These are phyloP conservation scores for Pseudozyma sp. DNA, from an alignment of 1,284 basidiomycete species.

Conservation along the genomic window DNA sequence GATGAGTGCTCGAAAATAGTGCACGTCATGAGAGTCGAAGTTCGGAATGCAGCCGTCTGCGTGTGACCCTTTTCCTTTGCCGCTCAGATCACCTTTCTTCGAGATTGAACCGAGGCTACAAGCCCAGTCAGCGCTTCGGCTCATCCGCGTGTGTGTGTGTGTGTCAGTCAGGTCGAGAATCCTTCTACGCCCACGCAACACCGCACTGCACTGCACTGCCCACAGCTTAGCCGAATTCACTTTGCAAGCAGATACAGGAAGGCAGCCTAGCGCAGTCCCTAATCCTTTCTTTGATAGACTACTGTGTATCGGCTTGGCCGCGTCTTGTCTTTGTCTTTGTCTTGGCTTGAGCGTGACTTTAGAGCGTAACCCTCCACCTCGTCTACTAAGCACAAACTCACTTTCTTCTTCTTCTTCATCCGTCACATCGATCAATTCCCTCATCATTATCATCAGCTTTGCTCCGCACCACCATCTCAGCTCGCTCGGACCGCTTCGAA, in stretches of 20 bases:
- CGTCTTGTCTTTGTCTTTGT: background rate
- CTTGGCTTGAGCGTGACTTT: background rate
- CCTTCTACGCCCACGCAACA: too few relatives aligned
- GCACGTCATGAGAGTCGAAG: too few relatives aligned
- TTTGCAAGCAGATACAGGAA: too few relatives aligned
- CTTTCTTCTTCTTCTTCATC: background rate
- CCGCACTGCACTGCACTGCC: too few relatives aligned
- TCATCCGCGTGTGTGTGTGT: background rate
- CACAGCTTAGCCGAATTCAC: too few relatives aligned
- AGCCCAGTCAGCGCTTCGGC: background rate
- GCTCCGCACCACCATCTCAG: conserved; percentile 12
- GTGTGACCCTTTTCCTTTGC: background rate
- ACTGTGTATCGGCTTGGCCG: conserved; percentile 1
- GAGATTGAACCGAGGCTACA: background rate
- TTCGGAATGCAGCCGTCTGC: background rate
- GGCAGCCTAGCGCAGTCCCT: too few relatives aligned
- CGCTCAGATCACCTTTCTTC: conserved; percentile 9
- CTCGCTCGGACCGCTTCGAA: background rate
- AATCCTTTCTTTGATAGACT: background rate
- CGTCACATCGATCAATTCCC: background rate
- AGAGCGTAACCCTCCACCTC: background rate
- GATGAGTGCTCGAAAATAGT: background rate
- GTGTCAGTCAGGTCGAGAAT: too few relatives aligned
- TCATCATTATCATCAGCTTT: conserved; percentile 5
- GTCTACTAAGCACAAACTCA: background rate